Conservation (phyloP, 148 eudicot species). For the Chenopodium suecicum region DNA sequence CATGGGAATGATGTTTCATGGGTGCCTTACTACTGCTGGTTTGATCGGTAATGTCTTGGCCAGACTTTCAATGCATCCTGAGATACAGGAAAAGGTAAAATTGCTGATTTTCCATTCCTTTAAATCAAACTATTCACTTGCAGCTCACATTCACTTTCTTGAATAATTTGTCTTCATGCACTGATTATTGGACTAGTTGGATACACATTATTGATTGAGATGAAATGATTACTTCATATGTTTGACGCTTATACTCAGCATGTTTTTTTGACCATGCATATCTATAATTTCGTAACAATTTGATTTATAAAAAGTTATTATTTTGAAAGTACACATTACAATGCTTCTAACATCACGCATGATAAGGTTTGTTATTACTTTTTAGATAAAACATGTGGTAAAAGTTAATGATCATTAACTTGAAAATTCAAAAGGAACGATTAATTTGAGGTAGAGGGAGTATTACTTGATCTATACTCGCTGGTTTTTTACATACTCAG, state of each 20-base stretch:
- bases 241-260: not conserved
- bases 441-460: no score
- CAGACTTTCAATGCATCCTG: slow-evolving; percentile 44
- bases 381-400: no score
- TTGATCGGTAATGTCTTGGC: slow-evolving; percentile 44
- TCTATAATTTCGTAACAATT: no score
- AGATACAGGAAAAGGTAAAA: slow-evolving; percentile 47
- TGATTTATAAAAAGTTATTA: no score
- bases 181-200: not conserved
- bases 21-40: slow-evolving; percentile 50
- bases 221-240: not conserved
- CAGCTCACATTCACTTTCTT: slow-evolving; percentile 1
- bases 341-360: no score
- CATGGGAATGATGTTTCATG: slow-evolving; percentile 57
- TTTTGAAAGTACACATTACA: no score
- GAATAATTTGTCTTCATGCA: not conserved
- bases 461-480: not conserved
- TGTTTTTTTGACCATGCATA: no score
- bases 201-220: not conserved
- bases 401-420: no score
- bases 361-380: no score
- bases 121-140: not conserved
- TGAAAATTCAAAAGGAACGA: no score
- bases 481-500: not conserved
- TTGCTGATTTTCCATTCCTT: not conserved